These are phyloP conservation scores for Tolypocladium endophyticum DNA, from an alignment of 2,329 filamentous ascomycete genomes.

Conservation along the genomic window DNA sequence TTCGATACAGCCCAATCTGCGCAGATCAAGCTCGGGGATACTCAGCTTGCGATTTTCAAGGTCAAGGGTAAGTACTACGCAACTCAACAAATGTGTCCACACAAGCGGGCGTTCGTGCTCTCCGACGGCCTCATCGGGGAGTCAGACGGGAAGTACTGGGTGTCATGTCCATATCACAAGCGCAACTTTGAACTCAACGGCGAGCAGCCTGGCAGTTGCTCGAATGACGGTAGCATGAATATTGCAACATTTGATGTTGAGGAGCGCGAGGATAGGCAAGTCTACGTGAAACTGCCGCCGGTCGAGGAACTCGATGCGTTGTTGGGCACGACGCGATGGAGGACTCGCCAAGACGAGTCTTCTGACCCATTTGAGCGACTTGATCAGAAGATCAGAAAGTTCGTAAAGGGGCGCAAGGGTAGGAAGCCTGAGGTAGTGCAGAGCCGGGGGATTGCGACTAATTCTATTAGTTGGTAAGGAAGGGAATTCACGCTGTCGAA, in stretches of 20 bases:
- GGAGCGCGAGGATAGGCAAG: slow-evolving; percentile 59
- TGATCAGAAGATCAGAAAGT: no score
- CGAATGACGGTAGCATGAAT: slow-evolving; percentile 62
- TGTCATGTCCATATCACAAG: slow-evolving; percentile 84
- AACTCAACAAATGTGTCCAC: slow-evolving; percentile 89
- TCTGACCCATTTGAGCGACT: no score
- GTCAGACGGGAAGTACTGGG: slow-evolving; percentile 38
- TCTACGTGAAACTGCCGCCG: slow-evolving; percentile 73
- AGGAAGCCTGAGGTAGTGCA: no score
- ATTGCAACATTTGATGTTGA: slow-evolving; percentile 77
- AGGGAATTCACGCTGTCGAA: no score
- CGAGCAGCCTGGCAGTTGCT: slow-evolving; percentile 38
- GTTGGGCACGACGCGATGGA: slow-evolving; percentile 70
- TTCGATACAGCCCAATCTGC: slow-evolving; percentile 59
- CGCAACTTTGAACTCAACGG: slow-evolving; percentile 64
- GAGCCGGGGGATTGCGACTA: no score
- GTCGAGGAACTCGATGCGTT: slow-evolving; percentile 70
- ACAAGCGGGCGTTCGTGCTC: slow-evolving; percentile 83
- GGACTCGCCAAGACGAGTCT: slow-evolving; percentile 13
- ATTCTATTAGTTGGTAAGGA: no score
- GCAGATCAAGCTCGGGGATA: slow-evolving; percentile 76
- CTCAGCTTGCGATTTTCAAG: slow-evolving; percentile 80
- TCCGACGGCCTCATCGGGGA: slow-evolving; percentile 77
- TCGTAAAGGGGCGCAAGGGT: no score
- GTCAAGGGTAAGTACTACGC: slow-evolving; percentile 72